These are phyloP conservation scores for Solanum okadae DNA, from an alignment of 257 asterid genomes.

Conservation along the genomic window DNA sequence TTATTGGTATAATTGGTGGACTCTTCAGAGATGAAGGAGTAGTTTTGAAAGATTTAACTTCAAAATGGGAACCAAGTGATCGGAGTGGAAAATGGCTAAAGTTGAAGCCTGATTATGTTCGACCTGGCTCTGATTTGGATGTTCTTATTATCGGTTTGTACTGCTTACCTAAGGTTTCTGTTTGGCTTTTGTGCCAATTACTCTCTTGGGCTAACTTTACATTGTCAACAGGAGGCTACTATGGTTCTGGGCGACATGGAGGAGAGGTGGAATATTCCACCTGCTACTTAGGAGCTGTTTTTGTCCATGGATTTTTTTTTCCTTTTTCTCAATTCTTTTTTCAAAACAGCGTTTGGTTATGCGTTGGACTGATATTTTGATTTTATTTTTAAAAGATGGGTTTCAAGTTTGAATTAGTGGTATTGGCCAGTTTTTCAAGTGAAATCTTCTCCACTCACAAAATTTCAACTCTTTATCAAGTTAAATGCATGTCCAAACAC, in stretches of 20 bases:
- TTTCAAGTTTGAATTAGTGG: neutral
- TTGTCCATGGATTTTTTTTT: neutral
- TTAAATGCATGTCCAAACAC: neutral
- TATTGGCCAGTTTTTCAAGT: neutral
- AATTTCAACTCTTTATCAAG: neutral
- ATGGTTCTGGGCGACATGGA: conserved; percentile 98
- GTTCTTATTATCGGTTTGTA: conserved; percentile 75
- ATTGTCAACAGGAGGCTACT: conserved; percentile 74
- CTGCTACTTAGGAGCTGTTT: neutral
- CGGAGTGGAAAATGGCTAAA: conserved; percentile 98
- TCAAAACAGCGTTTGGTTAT: neutral
- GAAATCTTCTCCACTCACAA: neutral
- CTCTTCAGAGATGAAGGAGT: conserved; percentile 82
- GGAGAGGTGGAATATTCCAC: conserved; percentile 57
- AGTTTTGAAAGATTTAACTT: conserved; percentile 76
- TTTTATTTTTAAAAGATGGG: neutral
- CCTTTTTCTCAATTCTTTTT: neutral
- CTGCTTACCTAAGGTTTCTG: conserved; percentile 2
- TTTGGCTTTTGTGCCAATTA: neutral
- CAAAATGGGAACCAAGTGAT: conserved; percentile 99
- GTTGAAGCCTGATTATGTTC: conserved; percentile 87
- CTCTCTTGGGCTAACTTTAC: conserved; percentile 3
- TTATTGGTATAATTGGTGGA: conserved; percentile 3
- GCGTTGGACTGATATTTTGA: neutral
- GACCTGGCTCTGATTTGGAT: conserved; percentile 90